These are phyloP conservation scores for Populus alba DNA, from an alignment of 345 rosid species.

Conservation along the genomic window DNA sequence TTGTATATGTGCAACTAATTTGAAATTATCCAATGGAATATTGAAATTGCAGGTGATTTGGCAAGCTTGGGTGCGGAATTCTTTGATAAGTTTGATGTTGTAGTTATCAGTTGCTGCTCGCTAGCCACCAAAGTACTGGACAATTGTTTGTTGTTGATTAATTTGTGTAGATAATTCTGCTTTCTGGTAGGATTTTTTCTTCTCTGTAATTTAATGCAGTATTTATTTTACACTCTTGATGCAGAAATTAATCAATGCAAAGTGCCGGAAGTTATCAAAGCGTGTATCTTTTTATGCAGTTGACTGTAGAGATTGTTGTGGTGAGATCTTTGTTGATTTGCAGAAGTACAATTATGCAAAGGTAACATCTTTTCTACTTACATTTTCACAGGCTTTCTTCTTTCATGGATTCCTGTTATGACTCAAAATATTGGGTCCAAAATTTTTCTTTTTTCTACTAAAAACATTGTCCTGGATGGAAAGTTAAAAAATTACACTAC, in stretches of 20 bases:
- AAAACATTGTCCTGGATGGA: not conserved
- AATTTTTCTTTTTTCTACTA: not conserved
- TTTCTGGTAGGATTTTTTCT: not conserved
- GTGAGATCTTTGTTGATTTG: conserved; percentile 88
- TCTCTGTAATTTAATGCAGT: not conserved
- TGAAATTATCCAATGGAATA: not conserved
- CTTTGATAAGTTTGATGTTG: conserved; percentile 69
- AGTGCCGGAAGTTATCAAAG: conserved; percentile 65
- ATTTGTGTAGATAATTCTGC: not conserved
- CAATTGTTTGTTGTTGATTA: not conserved
- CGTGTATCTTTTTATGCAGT: conserved; percentile 78
- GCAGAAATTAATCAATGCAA: conserved; percentile 74
- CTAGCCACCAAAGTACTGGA: conserved; percentile 53
- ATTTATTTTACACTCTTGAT: not conserved
- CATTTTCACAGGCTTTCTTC: not conserved
- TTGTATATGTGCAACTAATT: not conserved
- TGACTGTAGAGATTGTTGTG: conserved; percentile 79
- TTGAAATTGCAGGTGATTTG: conserved; percentile 59
- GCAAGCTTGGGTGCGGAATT: conserved; percentile 51
- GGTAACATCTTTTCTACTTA: conserved; percentile 23
- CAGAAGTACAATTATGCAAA: conserved; percentile 60
- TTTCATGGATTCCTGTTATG: not conserved
- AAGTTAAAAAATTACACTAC: not conserved
- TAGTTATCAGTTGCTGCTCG: conserved; percentile 69
- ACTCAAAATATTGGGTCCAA: not conserved